These are phyloP conservation scores for Yarrowia sp. DNA, from an alignment of 805 yeast genomes.

Conservation along the genomic window DNA sequence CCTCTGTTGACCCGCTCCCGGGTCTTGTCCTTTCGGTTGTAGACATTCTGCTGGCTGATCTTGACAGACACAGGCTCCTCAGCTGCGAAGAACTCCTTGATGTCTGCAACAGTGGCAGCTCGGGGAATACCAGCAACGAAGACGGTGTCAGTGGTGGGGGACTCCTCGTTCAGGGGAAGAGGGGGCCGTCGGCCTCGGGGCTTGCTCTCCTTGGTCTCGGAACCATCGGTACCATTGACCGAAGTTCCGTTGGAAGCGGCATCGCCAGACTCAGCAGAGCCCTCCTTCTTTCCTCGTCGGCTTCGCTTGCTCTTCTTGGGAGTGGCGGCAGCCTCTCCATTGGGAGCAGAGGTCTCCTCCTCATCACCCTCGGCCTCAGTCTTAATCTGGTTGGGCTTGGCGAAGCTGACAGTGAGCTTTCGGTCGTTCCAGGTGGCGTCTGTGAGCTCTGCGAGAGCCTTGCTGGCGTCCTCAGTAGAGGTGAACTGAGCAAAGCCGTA, in stretches of 20 bases:
- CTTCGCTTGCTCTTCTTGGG: constrained; percentile 20
- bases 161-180: constrained; percentile 29
- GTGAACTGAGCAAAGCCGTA: constrained; percentile 51
- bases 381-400: constrained; percentile 38
- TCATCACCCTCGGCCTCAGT: constrained; percentile 25
- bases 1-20: constrained; percentile 29
- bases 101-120: constrained; percentile 46
- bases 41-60: constrained; percentile 26
- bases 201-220: constrained; percentile 26
- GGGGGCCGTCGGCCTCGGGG: constrained; percentile 25
- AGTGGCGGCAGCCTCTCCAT: not conserved
- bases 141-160: constrained; percentile 52
- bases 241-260: constrained; percentile 16
- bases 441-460: constrained; percentile 43
- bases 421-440: constrained; percentile 37
- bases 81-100: constrained; percentile 44
- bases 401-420: constrained; percentile 36
- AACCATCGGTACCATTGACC: not conserved
- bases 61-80: constrained; percentile 37
- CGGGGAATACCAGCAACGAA: constrained; percentile 61
- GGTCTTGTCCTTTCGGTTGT: constrained; percentile 29
- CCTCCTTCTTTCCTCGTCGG: constrained; percentile 22
- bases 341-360: not conserved
- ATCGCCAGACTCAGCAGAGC: constrained; percentile 10
- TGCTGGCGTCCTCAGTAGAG: constrained; percentile 42